Evolutionary conservation across 2,329 filamentous ascomycete genomes (phyloP).

Genomic region (Ophiobolus disseminans): DNA sequence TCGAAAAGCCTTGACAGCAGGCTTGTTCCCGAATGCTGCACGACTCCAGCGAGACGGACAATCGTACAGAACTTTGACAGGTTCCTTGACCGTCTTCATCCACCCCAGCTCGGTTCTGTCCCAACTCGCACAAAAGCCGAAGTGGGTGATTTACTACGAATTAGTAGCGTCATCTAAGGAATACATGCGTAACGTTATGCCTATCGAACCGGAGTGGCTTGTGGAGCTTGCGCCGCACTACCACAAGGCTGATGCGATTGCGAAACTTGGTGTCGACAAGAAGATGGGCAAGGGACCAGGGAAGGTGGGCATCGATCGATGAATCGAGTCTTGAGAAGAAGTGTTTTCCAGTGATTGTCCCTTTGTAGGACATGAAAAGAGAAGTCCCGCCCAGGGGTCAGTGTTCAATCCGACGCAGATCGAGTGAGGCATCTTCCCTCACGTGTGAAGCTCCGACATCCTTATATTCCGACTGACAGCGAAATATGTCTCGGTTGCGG

Average conservation of each 20-base stretch:
- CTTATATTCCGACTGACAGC: too few relatives aligned
- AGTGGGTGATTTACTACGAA: conserved; percentile 88
- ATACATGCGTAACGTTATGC: conserved; percentile 89
- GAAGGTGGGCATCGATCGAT: conserved; percentile 20
- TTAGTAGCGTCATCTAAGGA: conserved; percentile 84
- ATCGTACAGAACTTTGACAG: conserved; percentile 90
- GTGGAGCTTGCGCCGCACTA: conserved; percentile 92
- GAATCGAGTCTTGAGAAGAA: too few relatives aligned
- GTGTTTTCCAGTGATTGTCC: too few relatives aligned
- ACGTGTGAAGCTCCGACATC: too few relatives aligned
- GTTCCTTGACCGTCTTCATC: conserved; percentile 85
- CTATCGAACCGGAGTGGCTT: conserved; percentile 83
- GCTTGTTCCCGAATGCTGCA: conserved; percentile 94
- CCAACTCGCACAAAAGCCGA: conserved; percentile 78
- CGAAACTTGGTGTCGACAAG: conserved; percentile 13
- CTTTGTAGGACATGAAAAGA: too few relatives aligned
- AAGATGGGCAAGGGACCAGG: conserved; percentile 65
- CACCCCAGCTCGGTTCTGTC: conserved; percentile 77
- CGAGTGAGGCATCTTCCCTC: too few relatives aligned
- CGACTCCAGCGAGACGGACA: conserved; percentile 83
- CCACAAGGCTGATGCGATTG: conserved; percentile 72
- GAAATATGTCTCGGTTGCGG: too few relatives aligned
- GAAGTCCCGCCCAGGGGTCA: too few relatives aligned
- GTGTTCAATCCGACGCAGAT: too few relatives aligned
- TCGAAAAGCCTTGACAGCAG: conserved; percentile 85